These are phyloP conservation scores for Lodderomyces oxycetoniae DNA, from an alignment of 1,139 yeast genomes.

Conservation along the genomic window DNA sequence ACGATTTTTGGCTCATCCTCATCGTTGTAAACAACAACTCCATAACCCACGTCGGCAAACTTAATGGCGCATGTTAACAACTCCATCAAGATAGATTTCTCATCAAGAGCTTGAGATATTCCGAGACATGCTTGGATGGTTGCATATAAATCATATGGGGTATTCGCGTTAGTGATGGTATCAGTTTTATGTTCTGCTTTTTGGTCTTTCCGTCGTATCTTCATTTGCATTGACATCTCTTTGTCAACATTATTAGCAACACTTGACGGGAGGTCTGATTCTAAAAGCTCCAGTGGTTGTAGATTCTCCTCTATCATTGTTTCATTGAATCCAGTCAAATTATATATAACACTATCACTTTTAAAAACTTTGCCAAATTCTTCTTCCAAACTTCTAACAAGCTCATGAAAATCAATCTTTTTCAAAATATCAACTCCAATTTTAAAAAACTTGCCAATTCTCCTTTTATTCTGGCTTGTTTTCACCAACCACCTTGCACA, in stretches of 20 bases:
- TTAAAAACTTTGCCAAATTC: conserved; percentile 19
- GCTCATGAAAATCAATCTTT: conserved; percentile 17
- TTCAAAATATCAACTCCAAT: conserved; percentile 19
- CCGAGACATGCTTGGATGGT: conserved; percentile 45
- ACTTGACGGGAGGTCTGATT: conserved; percentile 1
- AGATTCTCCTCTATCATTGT: conserved; percentile 1
- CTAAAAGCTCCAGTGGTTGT: too few species aligned
- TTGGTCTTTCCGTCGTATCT: conserved; percentile 5
- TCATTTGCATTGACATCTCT: conserved; percentile 3
- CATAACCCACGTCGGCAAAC: conserved; percentile 43
- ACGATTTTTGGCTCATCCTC: conserved; percentile 35
- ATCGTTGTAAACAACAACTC: conserved; percentile 38
- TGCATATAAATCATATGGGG: conserved; percentile 18
- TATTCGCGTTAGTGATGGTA: conserved; percentile 3
- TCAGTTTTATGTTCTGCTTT: conserved; percentile 4
- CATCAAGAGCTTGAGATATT: conserved; percentile 45
- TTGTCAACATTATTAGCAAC: conserved; percentile 2
- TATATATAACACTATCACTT: conserved; percentile 14
- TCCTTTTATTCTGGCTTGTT: conserved; percentile 19
- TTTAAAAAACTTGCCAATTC: conserved; percentile 19
- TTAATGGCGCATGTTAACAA: conserved; percentile 39
- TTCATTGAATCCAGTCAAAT: conserved; percentile 30
- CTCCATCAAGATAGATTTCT: conserved; percentile 34
- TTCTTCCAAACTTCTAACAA: conserved; percentile 13
- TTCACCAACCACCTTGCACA: conserved; percentile 44